These are phyloP conservation scores for Incumbomyces lentus DNA, from an alignment of 2,329 filamentous ascomycete species.

Conservation along the genomic window DNA sequence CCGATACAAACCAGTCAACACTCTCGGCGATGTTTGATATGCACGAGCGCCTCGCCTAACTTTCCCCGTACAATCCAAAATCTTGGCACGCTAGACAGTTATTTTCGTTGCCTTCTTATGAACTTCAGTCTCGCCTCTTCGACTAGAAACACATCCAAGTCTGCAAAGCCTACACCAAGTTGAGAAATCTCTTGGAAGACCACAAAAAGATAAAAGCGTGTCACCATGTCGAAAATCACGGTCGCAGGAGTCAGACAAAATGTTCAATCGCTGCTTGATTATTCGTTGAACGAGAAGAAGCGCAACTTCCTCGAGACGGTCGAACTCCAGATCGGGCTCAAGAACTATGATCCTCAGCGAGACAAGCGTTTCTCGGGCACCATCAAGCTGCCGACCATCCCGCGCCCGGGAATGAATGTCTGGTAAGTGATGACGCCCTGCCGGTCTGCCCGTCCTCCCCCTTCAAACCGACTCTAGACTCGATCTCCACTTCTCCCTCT, in stretches of 20 bases:
- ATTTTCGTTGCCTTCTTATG: not conserved
- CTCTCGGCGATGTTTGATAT: too few species aligned
- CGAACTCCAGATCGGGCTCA: conserved; percentile 73
- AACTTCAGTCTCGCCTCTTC: not conserved
- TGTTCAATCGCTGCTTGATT: conserved; percentile 86
- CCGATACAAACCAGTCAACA: too few species aligned
- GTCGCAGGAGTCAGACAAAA: conserved; percentile 89
- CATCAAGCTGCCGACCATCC: conserved; percentile 64
- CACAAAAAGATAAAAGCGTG: conserved; percentile 45
- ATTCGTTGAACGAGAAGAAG: conserved; percentile 94
- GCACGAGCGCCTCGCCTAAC: too few species aligned
- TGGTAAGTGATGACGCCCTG: conserved; percentile 40
- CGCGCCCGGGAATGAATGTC: conserved; percentile 82
- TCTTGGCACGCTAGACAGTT: too few species aligned
- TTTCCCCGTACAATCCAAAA: too few species aligned
- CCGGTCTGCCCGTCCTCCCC: conserved; percentile 4
- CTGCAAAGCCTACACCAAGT: conserved; percentile 6
- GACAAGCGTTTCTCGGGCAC: conserved; percentile 99
- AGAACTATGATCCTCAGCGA: conserved; percentile 99
- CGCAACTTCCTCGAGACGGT: conserved; percentile 95
- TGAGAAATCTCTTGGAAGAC: conserved; percentile 67
- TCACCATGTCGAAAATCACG: conserved; percentile 49
- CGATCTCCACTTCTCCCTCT: too few species aligned
- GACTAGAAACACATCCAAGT: not conserved
- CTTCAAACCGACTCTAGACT: not conserved